phyloP scores from a whole-genome alignment of 2,329 filamentous ascomycete species.

The Fusarium chlamydosporum region DNA sequence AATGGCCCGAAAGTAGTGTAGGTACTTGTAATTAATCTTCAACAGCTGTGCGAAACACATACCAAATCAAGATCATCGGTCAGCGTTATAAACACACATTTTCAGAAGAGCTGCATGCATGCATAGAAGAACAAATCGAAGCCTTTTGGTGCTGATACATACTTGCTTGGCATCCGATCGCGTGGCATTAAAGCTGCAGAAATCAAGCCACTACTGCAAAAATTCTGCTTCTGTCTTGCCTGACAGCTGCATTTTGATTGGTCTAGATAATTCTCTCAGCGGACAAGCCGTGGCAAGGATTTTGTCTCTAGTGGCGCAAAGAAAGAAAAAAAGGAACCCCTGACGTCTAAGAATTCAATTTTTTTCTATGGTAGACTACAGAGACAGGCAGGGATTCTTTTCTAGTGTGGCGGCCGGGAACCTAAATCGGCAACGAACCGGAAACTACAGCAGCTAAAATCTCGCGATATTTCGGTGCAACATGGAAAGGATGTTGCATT shows the following conservation, averaged over 20 bases:
- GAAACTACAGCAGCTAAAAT: conserved; percentile 32
- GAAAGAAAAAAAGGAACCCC: conserved; percentile 3
- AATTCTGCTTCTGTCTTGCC: neutral
- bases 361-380: conserved; percentile 11
- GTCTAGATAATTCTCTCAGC: conserved; percentile 16
- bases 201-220: conserved; percentile 30
- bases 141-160: neutral
- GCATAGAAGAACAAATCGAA: conserved; percentile 32
- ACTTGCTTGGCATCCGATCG: conserved; percentile 1
- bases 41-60: neutral
- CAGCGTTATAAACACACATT: neutral
- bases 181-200: conserved; percentile 25
- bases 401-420: conserved; percentile 24
- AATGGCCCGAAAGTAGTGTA: conserved; percentile 18
- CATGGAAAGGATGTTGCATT: neutral
- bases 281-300: conserved; percentile 38
- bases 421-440: conserved; percentile 25
- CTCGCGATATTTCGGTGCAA: conserved; percentile 40
- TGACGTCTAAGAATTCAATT: conserved; percentile 15
- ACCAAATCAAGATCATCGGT: conserved; percentile 28
- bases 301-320: conserved; percentile 14
- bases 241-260: conserved; percentile 17
- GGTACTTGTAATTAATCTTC: neutral
- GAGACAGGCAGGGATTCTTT: conserved; percentile 1
- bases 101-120: conserved; percentile 28